Conservation (phyloP, 2,329 filamentous ascomycete species). For the Fusarium tanahbumbuense region DNA sequence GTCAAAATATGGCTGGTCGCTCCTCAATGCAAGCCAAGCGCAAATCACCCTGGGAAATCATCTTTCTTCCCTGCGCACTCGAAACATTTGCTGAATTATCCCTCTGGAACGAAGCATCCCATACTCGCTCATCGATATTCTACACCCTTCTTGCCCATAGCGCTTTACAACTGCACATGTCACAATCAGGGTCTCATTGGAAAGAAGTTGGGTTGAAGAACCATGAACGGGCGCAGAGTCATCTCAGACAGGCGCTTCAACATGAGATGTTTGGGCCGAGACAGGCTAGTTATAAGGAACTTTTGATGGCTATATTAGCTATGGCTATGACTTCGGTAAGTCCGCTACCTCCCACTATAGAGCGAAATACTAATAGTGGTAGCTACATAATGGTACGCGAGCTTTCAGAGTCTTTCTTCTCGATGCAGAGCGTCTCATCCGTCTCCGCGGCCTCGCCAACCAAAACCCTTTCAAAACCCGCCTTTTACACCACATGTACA, state of each 20-base stretch:
- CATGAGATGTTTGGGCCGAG: conserved; percentile 49
- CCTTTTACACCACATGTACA: conserved; percentile 61
- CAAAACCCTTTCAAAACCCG: conserved; percentile 56
- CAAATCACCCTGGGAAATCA: conserved; percentile 58
- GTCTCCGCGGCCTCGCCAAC: conserved; percentile 50
- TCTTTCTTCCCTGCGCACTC: conserved; percentile 56
- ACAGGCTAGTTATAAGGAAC: conserved; percentile 57
- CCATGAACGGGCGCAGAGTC: conserved; percentile 48
- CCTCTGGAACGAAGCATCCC: conserved; percentile 53
- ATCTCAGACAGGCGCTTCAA: conserved; percentile 51
- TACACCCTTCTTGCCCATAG: conserved; percentile 56
- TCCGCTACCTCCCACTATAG: fast-evolving
- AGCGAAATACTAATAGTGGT: not conserved
- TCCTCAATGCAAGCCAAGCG: conserved; percentile 46
- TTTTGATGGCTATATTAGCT: conserved; percentile 57
- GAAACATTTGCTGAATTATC: conserved; percentile 56
- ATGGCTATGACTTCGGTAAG: conserved; percentile 43
- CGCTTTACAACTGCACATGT: conserved; percentile 54
- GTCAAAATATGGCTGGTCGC: conserved; percentile 42
- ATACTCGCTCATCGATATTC: conserved; percentile 54
- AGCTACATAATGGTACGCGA: conserved; percentile 36
- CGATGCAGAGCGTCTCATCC: conserved; percentile 58
- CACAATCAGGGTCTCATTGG: conserved; percentile 37
- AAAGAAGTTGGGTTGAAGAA: conserved; percentile 46
- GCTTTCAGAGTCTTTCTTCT: conserved; percentile 48